These are phyloP conservation scores for Zygosaccharomyces kombuchaensis DNA, from an alignment of 805 yeast species.

Conservation along the genomic window DNA sequence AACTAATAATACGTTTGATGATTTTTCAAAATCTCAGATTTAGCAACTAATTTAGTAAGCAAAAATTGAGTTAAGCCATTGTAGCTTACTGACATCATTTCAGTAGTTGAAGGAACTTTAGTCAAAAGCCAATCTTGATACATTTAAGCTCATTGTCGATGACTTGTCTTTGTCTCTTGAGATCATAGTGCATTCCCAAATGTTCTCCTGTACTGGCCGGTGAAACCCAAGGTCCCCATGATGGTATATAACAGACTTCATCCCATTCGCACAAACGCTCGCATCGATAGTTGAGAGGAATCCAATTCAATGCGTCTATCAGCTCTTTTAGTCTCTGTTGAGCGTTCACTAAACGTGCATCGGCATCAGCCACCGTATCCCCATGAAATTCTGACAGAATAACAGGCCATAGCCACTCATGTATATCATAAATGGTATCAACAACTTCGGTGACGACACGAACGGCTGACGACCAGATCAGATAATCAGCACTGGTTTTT, in stretches of 20 bases:
- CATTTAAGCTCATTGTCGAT: constrained; percentile 21
- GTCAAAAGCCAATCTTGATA: constrained; percentile 13
- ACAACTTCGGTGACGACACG: constrained; percentile 40
- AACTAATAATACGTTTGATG: too few species aligned
- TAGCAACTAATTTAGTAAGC: too few species aligned
- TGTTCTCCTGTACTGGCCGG: constrained; percentile 8
- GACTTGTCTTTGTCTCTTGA: constrained; percentile 15
- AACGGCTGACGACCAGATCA: constrained; percentile 47
- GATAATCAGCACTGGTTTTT: constrained; percentile 39
- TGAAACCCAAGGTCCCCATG: constrained; percentile 54
- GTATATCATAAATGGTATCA: constrained; percentile 36
- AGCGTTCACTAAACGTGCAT: constrained; percentile 14
- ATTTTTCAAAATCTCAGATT: too few species aligned
- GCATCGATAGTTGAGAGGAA: constrained; percentile 41
- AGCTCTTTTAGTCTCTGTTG: constrained; percentile 17
- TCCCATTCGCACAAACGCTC: constrained; percentile 40
- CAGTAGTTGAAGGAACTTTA: not conserved
- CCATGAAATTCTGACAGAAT: constrained; percentile 17
- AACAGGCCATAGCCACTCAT: constrained; percentile 27
- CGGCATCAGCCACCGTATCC: constrained; percentile 17
- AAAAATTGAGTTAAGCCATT: too few species aligned
- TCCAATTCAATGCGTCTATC: constrained; percentile 39
- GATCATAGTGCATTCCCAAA: constrained; percentile 24
- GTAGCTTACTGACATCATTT: too few species aligned
- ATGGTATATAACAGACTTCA: constrained; percentile 53